phyloP scores from a whole-genome alignment of 164 flowering plant species.

The Buxus sempervirens region DNA sequence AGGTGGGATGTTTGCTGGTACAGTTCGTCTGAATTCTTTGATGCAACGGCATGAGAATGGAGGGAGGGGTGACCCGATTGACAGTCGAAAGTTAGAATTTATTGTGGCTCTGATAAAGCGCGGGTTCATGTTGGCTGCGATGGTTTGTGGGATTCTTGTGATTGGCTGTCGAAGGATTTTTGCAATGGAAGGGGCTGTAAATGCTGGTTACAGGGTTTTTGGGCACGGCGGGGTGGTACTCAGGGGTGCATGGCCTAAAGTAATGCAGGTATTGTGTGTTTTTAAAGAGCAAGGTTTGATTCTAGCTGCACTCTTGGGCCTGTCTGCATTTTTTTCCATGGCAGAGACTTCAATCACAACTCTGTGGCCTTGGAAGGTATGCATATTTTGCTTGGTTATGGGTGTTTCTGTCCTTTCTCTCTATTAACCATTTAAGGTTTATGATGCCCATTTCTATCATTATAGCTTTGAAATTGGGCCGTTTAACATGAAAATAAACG shows the following conservation, averaged over 20 bases:
- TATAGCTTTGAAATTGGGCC: neutral
- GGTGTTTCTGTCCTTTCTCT: neutral
- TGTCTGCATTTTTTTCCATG: slow-evolving; percentile 97
- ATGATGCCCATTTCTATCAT: neutral
- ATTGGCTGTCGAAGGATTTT: slow-evolving; percentile 49
- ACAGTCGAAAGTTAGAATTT: slow-evolving; percentile 21
- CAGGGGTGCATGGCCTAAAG: slow-evolving; percentile 69
- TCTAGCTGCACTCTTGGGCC: slow-evolving; percentile 67
- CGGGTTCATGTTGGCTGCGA: slow-evolving; percentile 48
- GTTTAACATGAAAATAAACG: neutral
- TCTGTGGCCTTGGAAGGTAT: slow-evolving; percentile 99
- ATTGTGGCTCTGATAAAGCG: slow-evolving; percentile 31
- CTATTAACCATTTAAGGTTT: too few species aligned
- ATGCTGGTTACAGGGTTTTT: slow-evolving; percentile 49
- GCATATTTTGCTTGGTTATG: neutral
- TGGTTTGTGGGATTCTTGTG: slow-evolving; percentile 58
- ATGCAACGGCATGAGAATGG: slow-evolving; percentile 2
- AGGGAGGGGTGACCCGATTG: slow-evolving; percentile 8
- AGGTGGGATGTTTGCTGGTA: neutral
- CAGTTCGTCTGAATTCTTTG: slow-evolving; percentile 7
- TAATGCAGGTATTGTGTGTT: slow-evolving; percentile 56
- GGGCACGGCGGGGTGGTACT: slow-evolving; percentile 40
- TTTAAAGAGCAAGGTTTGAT: slow-evolving; percentile 85
- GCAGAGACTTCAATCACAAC: slow-evolving; percentile 99
- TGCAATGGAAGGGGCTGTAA: slow-evolving; percentile 57